phyloP scores from a whole-genome alignment of 2,329 filamentous ascomycete genomes.

The Exophiala calicioides region DNA sequence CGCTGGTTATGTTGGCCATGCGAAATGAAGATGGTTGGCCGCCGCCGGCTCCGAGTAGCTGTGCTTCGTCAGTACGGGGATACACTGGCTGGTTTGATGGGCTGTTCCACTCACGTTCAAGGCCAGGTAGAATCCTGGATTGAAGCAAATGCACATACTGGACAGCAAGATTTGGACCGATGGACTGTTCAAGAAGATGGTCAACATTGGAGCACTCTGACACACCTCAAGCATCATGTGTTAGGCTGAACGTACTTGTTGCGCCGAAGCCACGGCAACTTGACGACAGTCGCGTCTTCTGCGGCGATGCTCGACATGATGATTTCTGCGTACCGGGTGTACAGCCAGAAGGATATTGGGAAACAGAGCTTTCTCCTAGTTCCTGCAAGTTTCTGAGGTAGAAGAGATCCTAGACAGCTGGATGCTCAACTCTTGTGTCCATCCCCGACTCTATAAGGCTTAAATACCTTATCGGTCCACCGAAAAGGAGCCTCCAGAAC shows the following conservation, averaged over 20 bases:
- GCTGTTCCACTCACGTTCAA: constrained; percentile 1
- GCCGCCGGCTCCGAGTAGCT: constrained; percentile 8
- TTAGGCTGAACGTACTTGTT: constrained; percentile 7
- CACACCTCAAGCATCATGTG: neutral
- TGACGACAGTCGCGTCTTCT: neutral
- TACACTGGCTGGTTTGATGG: neutral
- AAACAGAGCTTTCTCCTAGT: neutral
- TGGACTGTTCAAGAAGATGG: constrained; percentile 3
- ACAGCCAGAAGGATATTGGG: neutral
- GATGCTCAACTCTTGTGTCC: too few relatives aligned
- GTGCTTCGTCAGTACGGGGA: neutral
- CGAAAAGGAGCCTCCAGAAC: too few relatives aligned
- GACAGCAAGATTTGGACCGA: constrained; percentile 9
- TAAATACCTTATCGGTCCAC: too few relatives aligned
- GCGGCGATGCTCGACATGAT: constrained; percentile 1
- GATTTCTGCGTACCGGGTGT: neutral
- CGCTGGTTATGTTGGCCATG: constrained; percentile 14
- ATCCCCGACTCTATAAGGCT: too few relatives aligned
- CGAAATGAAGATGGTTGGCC: constrained; percentile 8
- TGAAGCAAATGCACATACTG: constrained; percentile 5
- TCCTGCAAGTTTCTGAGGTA: too few relatives aligned
- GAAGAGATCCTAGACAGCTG: too few relatives aligned
- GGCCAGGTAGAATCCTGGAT: constrained; percentile 5
- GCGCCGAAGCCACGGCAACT: constrained; percentile 7
- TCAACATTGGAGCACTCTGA: constrained; percentile 2